Conservation (phyloP, 805 yeast species). For the Tetrapisispora phaffii region DNA sequence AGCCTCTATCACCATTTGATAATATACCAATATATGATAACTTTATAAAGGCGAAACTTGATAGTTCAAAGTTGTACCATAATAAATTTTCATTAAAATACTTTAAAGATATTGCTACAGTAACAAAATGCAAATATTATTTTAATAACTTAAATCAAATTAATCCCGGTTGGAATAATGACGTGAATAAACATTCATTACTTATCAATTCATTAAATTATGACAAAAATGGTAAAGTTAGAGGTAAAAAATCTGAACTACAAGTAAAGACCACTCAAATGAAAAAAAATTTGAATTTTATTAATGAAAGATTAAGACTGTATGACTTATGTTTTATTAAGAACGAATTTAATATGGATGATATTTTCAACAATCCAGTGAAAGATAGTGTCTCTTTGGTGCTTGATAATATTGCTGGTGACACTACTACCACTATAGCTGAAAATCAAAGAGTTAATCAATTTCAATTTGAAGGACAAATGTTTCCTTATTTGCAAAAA, state of each 20-base stretch:
- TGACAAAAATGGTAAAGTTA: neutral
- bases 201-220: conserved; percentile 6
- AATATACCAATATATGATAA: conserved; percentile 9
- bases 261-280: neutral
- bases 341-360: neutral
- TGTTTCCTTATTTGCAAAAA: conserved; percentile 15
- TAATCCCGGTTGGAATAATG: conserved; percentile 13
- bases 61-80: neutral
- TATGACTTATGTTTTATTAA: conserved; percentile 15
- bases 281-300: neutral
- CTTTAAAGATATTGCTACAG: conserved; percentile 7
- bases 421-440: neutral
- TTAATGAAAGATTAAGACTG: conserved; percentile 13
- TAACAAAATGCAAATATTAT: conserved; percentile 11
- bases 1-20: conserved; percentile 12
- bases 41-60: neutral
- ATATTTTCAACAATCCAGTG: neutral
- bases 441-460: conserved; percentile 2
- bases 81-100: conserved; percentile 6
- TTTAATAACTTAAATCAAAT: conserved; percentile 10
- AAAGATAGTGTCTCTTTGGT: neutral
- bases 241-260: neutral
- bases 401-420: neutral
- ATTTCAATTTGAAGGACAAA: conserved; percentile 16
- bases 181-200: conserved; percentile 6